Evolutionary conservation across 148 eudicot genomes (phyloP).

Genomic region (Nyssa sinensis): DNA sequence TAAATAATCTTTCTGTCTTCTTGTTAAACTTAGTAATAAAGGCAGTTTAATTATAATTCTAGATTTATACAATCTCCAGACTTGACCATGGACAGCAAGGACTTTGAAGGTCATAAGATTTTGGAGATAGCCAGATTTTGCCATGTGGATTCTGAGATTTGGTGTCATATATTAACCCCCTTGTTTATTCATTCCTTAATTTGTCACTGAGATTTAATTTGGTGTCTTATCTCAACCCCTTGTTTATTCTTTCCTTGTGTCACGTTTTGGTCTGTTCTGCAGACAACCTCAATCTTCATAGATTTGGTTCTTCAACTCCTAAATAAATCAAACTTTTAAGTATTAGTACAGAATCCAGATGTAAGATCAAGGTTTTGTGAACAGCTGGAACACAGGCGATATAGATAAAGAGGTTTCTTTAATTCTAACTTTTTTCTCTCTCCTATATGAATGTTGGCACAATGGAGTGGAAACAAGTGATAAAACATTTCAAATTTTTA

Average conservation of each 20-base stretch:
- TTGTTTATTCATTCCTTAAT: too few species aligned
- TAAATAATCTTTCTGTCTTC: neutral
- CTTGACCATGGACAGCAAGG: neutral
- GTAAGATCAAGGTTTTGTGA: neutral
- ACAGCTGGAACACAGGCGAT: neutral
- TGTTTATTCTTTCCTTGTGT: neutral
- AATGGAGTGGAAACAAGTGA: neutral
- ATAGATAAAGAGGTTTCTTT: neutral
- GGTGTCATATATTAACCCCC: neutral
- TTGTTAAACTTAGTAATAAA: neutral
- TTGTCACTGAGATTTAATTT: too few species aligned
- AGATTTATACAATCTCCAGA: neutral
- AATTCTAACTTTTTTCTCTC: neutral
- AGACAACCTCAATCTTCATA: constrained; percentile 18
- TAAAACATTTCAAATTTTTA: neutral
- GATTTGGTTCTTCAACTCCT: constrained; percentile 13
- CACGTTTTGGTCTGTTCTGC: neutral
- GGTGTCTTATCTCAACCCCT: too few species aligned
- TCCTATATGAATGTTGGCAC: neutral
- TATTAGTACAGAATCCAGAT: neutral
- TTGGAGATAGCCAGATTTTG: constrained; percentile 1
- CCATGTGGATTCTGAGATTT: constrained; percentile 18
- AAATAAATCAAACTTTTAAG: neutral
- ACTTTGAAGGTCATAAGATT: constrained; percentile 8
- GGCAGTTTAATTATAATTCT: neutral